Conservation (phyloP, 2,329 filamentous ascomycete species). For the Colletotrichum eremochloae region DNA sequence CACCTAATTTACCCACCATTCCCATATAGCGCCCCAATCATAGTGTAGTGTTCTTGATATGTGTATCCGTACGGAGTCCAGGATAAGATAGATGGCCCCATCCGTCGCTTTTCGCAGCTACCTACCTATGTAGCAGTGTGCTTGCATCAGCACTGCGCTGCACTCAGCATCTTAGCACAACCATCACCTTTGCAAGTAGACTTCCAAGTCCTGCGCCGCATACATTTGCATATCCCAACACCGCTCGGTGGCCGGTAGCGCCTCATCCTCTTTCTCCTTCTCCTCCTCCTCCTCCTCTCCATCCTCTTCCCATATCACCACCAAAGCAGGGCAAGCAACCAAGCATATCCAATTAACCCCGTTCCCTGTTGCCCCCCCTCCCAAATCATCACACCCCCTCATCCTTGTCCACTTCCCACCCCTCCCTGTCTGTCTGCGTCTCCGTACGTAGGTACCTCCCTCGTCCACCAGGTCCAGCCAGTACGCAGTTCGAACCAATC, state of each 20-base stretch:
- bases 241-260: slow-evolving; percentile 1
- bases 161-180: slow-evolving; percentile 4
- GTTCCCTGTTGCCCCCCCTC: slow-evolving; percentile 33
- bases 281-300: background rate
- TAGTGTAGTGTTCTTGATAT: background rate
- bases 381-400: slow-evolving; percentile 35
- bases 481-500: slow-evolving; percentile 19
- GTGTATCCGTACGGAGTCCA: background rate
- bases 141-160: background rate
- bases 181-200: background rate
- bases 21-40: background rate
- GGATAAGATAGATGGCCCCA: background rate
- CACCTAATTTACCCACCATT: background rate
- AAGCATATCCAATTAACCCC: slow-evolving; percentile 33
- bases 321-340: slow-evolving; percentile 20
- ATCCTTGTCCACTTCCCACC: slow-evolving; percentile 24
- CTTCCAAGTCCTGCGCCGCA: background rate
- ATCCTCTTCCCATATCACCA: background rate
- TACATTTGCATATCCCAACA: background rate
- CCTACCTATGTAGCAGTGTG: too few species aligned
- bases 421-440: slow-evolving; percentile 29
- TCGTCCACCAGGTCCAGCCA: slow-evolving; percentile 30
- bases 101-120: slow-evolving; percentile 8
- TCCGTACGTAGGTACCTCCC: slow-evolving; percentile 18
- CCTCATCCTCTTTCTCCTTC: too few species aligned